phyloP scores from a whole-genome alignment of 1,284 basidiomycete species.

The Papiliotrema flavescens region DNA sequence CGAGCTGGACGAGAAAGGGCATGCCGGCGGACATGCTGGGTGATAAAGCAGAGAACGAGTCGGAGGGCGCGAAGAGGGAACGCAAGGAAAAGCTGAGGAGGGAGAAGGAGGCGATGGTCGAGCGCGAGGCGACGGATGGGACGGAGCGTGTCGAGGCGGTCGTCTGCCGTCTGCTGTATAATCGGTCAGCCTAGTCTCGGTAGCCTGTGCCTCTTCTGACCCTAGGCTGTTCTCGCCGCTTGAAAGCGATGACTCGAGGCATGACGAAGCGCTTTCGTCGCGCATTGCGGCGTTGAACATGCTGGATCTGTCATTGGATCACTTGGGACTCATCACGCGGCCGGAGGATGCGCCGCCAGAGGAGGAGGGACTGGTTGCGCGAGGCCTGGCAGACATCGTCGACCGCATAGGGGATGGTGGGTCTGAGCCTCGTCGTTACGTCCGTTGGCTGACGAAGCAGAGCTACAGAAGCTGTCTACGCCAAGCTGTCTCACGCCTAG shows the following conservation, averaged over 20 bases:
- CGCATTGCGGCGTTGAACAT: constrained; percentile 86
- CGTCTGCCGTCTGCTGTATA: constrained; percentile 68
- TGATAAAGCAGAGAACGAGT: constrained; percentile 19
- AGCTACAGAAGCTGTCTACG: constrained; percentile 64
- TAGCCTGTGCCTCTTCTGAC: background rate
- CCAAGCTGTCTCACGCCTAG: constrained; percentile 61
- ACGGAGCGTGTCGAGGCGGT: constrained; percentile 69
- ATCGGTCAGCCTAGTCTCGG: constrained; percentile 51
- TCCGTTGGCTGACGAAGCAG: constrained; percentile 47
- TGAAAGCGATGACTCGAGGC: constrained; percentile 71
- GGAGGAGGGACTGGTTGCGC: constrained; percentile 45
- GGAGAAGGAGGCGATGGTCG: constrained; percentile 47
- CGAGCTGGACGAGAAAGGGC: constrained; percentile 23
- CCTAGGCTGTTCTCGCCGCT: constrained; percentile 61
- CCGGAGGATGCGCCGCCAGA: constrained; percentile 29
- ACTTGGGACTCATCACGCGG: constrained; percentile 73
- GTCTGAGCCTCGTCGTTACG: constrained; percentile 32
- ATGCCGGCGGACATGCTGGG: constrained; percentile 14
- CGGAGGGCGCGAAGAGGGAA: constrained; percentile 38
- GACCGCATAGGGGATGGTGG: constrained; percentile 70
- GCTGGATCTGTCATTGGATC: constrained; percentile 77
- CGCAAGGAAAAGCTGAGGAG: constrained; percentile 18
- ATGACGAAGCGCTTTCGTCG: constrained; percentile 81
- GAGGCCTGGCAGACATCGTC: constrained; percentile 64
- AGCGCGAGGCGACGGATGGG: constrained; percentile 46